Evolutionary conservation across 352 stramenopile genomes (phyloP).

Genomic region (Pythium sp.): DNA sequence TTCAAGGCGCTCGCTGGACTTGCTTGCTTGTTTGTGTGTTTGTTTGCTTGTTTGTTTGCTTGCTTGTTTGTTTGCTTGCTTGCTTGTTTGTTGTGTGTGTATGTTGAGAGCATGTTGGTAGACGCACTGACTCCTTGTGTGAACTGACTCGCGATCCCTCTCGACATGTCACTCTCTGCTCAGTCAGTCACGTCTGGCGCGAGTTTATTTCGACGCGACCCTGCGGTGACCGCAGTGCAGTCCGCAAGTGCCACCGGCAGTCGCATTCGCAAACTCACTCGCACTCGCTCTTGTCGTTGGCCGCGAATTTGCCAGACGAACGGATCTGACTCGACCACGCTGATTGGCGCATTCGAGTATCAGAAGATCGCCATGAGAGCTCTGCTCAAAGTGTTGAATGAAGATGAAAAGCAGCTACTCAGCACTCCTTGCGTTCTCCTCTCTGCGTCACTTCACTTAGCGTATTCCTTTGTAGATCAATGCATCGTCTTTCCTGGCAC

Average conservation of each 20-base stretch:
- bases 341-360: background rate
- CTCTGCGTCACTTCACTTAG: too few relatives aligned
- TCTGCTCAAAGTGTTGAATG: too few relatives aligned
- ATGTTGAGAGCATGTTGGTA: background rate
- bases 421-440: too few relatives aligned
- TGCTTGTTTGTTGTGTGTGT: background rate
- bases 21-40: background rate
- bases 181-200: background rate
- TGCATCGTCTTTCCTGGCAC: too few relatives aligned
- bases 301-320: background rate
- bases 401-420: too few relatives aligned
- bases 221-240: background rate
- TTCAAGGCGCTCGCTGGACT: background rate
- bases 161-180: background rate
- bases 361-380: background rate
- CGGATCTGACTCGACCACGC: conserved; percentile 1
- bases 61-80: background rate
- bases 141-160: background rate
- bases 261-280: too few relatives aligned
- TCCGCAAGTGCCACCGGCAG: background rate
- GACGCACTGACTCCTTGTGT: background rate
- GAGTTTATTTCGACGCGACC: conserved; percentile 2
- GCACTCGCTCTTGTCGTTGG: too few relatives aligned
- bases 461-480: too few relatives aligned
- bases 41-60: too few relatives aligned